phyloP scores from a whole-genome alignment of 768 basidiomycete genomes.

The Collybia mongolica region DNA sequence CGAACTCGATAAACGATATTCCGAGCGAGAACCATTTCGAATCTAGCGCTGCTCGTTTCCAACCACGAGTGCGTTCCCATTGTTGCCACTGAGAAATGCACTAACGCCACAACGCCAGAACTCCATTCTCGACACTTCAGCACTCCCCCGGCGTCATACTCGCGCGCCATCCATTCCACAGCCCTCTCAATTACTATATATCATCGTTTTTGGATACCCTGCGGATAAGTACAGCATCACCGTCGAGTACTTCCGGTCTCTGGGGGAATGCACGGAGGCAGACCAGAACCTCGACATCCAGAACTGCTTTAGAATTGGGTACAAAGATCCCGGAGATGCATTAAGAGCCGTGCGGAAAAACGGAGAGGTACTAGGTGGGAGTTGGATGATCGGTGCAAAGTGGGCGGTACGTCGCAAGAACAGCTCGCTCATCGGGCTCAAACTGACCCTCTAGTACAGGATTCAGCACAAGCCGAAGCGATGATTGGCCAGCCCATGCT shows the following conservation, averaged over 20 bases:
- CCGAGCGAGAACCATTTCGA: slow-evolving; percentile 54
- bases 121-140: slow-evolving; percentile 37
- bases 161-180: slow-evolving; percentile 13
- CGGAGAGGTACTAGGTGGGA: slow-evolving; percentile 73
- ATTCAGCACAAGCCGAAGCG: slow-evolving; percentile 56
- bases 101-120: slow-evolving; percentile 23
- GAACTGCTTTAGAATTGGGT: slow-evolving; percentile 85
- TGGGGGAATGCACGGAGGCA: slow-evolving; percentile 70
- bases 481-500: slow-evolving; percentile 40
- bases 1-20: slow-evolving; percentile 72
- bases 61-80: slow-evolving; percentile 39
- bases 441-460: slow-evolving; percentile 34
- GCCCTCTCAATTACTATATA: slow-evolving; percentile 47
- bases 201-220: slow-evolving; percentile 90
- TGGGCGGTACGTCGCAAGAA: slow-evolving; percentile 64
- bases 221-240: slow-evolving; percentile 71
- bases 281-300: slow-evolving; percentile 65
- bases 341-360: slow-evolving; percentile 79
- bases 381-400: slow-evolving; percentile 85
- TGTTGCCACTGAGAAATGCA: slow-evolving; percentile 2
- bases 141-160: slow-evolving; percentile 33
- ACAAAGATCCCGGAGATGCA: slow-evolving; percentile 68
- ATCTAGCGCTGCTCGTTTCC: slow-evolving; percentile 37
- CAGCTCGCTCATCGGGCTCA: slow-evolving; percentile 2
- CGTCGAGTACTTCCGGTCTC: slow-evolving; percentile 70